These are phyloP conservation scores for Gracilaria caudata DNA, from an alignment of 23 red algal genomes.

Conservation along the genomic window DNA sequence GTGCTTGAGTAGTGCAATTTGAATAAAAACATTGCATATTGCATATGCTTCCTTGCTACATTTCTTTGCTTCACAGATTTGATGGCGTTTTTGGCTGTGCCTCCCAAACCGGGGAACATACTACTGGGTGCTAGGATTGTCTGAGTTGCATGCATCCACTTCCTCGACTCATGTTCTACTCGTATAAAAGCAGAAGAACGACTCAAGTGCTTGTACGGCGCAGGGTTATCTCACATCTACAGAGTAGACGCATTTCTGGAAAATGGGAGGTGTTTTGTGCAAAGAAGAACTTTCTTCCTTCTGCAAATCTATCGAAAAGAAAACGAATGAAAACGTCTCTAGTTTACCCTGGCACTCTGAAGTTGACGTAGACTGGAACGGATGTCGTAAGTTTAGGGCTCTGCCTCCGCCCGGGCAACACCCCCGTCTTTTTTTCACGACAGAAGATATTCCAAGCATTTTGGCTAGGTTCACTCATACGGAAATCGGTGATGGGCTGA, in stretches of 20 bases:
- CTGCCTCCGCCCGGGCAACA: conserved; percentile 64
- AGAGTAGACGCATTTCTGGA: not conserved
- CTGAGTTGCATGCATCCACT: too few species aligned
- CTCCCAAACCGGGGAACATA: too few species aligned
- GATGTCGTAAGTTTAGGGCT: conserved; percentile 48
- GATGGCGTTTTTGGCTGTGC: too few species aligned
- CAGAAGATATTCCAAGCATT: conserved; percentile 53
- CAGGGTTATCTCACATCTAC: too few species aligned
- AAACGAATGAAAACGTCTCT: not conserved
- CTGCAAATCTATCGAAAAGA: not conserved
- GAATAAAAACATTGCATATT: too few species aligned
- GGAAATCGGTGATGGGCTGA: conserved; percentile 35
- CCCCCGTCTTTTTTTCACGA: conserved; percentile 68
- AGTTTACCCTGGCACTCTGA: conserved; percentile 65
- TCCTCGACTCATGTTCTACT: too few species aligned
- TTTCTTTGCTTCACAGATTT: too few species aligned
- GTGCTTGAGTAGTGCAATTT: too few species aligned
- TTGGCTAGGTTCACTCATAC: conserved; percentile 51
- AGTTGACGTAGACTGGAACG: conserved; percentile 65
- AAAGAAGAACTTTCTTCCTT: conserved; percentile 27
- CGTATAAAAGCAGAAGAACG: too few species aligned
- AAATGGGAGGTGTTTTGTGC: conserved; percentile 51
- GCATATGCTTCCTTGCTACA: too few species aligned
- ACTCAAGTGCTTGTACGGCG: too few species aligned
- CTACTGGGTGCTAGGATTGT: too few species aligned